Evolutionary conservation across 805 yeast genomes (phyloP).

Genomic region (Candida schatavii): DNA sequence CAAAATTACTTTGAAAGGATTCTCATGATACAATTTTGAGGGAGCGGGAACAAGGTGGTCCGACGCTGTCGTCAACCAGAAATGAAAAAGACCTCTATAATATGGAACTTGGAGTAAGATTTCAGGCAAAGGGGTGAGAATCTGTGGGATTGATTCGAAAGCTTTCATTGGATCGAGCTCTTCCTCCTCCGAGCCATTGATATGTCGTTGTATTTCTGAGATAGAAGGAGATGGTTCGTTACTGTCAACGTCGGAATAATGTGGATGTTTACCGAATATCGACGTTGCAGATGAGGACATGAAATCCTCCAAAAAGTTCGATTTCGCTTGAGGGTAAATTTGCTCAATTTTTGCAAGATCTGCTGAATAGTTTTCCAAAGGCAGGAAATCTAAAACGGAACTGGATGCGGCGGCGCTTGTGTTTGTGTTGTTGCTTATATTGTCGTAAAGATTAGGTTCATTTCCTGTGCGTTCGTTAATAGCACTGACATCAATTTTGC

Average conservation of each 20-base stretch:
- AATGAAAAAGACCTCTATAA: conserved; percentile 60
- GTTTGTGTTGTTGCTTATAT: not conserved
- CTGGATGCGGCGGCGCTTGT: not conserved
- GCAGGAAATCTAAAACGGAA: conserved; percentile 13
- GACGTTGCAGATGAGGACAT: conserved; percentile 3
- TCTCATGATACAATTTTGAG: conserved; percentile 47
- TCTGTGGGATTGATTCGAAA: conserved; percentile 28
- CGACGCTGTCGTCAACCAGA: conserved; percentile 61
- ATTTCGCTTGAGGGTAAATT: conserved; percentile 15
- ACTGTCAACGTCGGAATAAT: not conserved
- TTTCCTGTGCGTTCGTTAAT: not conserved
- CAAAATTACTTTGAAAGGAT: conserved; percentile 63
- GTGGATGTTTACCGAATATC: not conserved
- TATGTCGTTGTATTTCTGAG: too few relatives aligned
- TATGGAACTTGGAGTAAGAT: conserved; percentile 55
- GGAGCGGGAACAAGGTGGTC: conserved; percentile 66
- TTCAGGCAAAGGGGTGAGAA: conserved; percentile 55
- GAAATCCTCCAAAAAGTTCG: conserved; percentile 12
- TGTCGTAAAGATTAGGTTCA: not conserved
- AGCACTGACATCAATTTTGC: not conserved
- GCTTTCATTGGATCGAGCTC: conserved; percentile 9
- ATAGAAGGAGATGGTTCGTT: not conserved
- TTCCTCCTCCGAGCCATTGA: not conserved
- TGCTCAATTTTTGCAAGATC: conserved; percentile 35
- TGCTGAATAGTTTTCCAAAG: conserved; percentile 26